Evolutionary conservation across 306 rosid genomes (phyloP).

Genomic region (Herpetospermum pedunculosum): DNA sequence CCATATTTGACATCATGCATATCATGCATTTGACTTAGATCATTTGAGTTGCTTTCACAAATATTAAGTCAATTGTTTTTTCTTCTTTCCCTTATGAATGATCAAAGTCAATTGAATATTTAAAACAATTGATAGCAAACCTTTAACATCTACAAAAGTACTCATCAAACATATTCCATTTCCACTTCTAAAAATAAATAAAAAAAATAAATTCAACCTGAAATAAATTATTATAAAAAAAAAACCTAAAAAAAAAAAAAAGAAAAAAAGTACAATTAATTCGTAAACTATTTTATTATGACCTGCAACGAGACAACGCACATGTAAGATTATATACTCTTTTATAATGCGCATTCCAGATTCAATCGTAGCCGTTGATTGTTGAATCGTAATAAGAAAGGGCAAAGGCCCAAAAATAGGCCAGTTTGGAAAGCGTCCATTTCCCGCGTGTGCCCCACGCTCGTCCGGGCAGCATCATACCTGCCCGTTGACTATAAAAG

Average conservation of each 20-base stretch:
- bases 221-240: no score
- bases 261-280: no score
- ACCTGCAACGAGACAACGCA: neutral
- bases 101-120: no score
- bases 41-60: neutral
- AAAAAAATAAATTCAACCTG: neutral
- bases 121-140: neutral
- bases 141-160: neutral
- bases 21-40: neutral
- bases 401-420: neutral
- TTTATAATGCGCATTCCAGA: neutral
- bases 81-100: no score
- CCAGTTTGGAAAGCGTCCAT: neutral
- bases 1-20: neutral
- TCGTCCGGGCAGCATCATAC: neutral
- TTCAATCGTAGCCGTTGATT: neutral
- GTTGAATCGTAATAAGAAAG: neutral
- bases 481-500: slow-evolving; percentile 9
- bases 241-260: no score
- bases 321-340: neutral
- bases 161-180: neutral
- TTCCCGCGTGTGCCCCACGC: neutral
- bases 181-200: neutral
- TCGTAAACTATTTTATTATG: no score
- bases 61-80: neutral